Conservation (phyloP, 805 yeast species). For the Wickerhamiella lipophila region DNA sequence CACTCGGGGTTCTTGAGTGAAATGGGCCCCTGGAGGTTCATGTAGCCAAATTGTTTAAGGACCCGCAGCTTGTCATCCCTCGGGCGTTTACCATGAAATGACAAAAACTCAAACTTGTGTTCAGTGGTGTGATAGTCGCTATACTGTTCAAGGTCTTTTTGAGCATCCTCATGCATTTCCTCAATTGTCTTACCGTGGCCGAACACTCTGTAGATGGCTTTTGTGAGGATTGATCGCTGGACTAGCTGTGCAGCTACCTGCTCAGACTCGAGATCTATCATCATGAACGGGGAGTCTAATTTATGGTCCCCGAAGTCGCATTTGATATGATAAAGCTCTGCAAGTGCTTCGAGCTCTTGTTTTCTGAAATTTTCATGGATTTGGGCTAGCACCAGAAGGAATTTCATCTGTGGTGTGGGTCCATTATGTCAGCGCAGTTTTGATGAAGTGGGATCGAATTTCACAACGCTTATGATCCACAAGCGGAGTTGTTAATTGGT, state of each 20-base stretch:
- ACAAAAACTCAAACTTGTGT: constrained; percentile 74
- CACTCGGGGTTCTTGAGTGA: constrained; percentile 65
- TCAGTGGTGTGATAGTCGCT: constrained; percentile 33
- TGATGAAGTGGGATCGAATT: too few species aligned
- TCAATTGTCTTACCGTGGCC: constrained; percentile 51
- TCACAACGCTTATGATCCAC: too few species aligned
- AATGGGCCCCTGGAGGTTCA: constrained; percentile 66
- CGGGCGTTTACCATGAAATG: constrained; percentile 56
- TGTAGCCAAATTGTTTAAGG: constrained; percentile 59
- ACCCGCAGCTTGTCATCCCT: constrained; percentile 41
- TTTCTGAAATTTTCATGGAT: constrained; percentile 62
- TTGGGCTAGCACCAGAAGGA: constrained; percentile 76
- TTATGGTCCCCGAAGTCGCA: constrained; percentile 50
- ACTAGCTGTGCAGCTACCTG: constrained; percentile 53
- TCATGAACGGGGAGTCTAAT: constrained; percentile 52
- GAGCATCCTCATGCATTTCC: constrained; percentile 43
- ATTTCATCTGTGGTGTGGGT: constrained; percentile 30
- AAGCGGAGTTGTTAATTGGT: too few species aligned
- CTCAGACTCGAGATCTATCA: constrained; percentile 54
- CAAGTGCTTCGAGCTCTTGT: constrained; percentile 78
- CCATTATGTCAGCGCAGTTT: neutral
- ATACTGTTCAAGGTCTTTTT: constrained; percentile 27
- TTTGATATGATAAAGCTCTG: constrained; percentile 43
- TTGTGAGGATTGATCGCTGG: constrained; percentile 52
- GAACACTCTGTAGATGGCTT: constrained; percentile 76